These are phyloP conservation scores for Apiospora marii DNA, from an alignment of 2,329 filamentous ascomycete species.

Conservation along the genomic window DNA sequence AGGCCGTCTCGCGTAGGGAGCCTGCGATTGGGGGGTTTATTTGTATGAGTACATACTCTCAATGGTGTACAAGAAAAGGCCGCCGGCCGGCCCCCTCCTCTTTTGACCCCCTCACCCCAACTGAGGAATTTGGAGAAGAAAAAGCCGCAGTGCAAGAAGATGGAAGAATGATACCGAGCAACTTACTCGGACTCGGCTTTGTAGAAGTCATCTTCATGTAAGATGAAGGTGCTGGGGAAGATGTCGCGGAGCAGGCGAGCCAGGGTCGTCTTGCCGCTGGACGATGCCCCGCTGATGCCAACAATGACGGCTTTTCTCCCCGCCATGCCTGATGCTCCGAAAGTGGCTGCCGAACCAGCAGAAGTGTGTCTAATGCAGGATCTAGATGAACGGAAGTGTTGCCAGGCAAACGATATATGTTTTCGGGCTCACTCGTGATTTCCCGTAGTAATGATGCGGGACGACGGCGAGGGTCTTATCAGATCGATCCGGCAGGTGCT, in stretches of 20 bases:
- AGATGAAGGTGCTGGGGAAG: slow-evolving; percentile 79
- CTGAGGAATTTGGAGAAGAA: too few relatives aligned
- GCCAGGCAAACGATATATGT: neutral
- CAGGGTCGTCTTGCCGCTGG: slow-evolving; percentile 93
- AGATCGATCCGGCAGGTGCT: slow-evolving; percentile 5
- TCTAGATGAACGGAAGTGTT: neutral
- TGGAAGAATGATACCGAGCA: neutral
- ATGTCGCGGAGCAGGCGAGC: slow-evolving; percentile 84
- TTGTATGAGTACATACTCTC: neutral
- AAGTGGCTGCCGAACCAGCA: neutral
- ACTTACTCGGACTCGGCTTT: slow-evolving; percentile 73
- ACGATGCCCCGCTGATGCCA: slow-evolving; percentile 88
- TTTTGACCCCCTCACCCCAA: neutral
- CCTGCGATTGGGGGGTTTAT: slow-evolving; percentile 43
- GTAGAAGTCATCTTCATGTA: slow-evolving; percentile 98
- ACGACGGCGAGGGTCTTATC: neutral
- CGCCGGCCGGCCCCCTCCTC: neutral
- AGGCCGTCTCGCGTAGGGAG: slow-evolving; percentile 67
- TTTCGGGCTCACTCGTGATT: neutral
- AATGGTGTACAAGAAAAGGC: neutral
- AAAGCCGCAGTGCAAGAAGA: too few relatives aligned
- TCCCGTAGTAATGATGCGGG: neutral
- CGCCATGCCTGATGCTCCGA: slow-evolving; percentile 28
- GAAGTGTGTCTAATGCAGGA: neutral
- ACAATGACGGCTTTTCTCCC: slow-evolving; percentile 68